Evolutionary conservation across 768 basidiomycete species (phyloP).

Genomic region (Candolleomyces eurysporus): DNA sequence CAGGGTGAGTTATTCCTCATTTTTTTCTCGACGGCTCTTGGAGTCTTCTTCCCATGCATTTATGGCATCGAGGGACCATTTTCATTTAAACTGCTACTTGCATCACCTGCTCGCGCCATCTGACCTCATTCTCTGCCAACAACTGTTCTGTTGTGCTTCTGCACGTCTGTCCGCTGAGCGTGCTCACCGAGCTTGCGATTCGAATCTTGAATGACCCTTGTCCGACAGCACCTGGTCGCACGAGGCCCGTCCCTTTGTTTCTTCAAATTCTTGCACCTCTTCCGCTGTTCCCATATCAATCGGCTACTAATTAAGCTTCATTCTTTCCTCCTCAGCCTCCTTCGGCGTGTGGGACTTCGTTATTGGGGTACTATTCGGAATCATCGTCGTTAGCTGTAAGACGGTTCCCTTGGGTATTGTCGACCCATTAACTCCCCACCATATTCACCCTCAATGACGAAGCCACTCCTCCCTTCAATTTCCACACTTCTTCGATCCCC

Average conservation of each 20-base stretch:
- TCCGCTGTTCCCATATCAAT: too few species aligned
- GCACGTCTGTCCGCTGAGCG: not conserved
- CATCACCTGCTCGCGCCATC: slow-evolving; percentile 22
- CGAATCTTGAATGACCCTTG: slow-evolving; percentile 10
- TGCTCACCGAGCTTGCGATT: slow-evolving; percentile 14
- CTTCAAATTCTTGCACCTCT: too few species aligned
- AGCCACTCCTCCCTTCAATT: too few species aligned
- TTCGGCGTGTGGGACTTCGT: slow-evolving; percentile 88
- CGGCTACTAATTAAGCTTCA: too few species aligned
- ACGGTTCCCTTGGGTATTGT: too few species aligned
- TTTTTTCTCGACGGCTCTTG: not conserved
- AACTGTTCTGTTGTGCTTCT: slow-evolving; percentile 4
- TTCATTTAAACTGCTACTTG: not conserved
- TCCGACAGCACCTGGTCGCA: not conserved
- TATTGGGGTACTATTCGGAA: slow-evolving; percentile 87
- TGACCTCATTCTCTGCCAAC: slow-evolving; percentile 20
- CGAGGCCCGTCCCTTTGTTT: too few species aligned
- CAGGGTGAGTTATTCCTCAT: slow-evolving; percentile 46
- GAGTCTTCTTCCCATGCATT: not conserved
- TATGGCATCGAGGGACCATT: slow-evolving; percentile 1
- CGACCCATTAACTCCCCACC: too few species aligned
- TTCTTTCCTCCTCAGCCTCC: slow-evolving; percentile 11
- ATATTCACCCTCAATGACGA: too few species aligned
- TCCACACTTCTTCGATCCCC: too few species aligned
- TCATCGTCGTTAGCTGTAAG: slow-evolving; percentile 83